A percentile compares a stretch with the other conserved stretches of the same genome.
Conservation (phyloP, 345 rosid genomes). For the Salix purpurea region DNA sequence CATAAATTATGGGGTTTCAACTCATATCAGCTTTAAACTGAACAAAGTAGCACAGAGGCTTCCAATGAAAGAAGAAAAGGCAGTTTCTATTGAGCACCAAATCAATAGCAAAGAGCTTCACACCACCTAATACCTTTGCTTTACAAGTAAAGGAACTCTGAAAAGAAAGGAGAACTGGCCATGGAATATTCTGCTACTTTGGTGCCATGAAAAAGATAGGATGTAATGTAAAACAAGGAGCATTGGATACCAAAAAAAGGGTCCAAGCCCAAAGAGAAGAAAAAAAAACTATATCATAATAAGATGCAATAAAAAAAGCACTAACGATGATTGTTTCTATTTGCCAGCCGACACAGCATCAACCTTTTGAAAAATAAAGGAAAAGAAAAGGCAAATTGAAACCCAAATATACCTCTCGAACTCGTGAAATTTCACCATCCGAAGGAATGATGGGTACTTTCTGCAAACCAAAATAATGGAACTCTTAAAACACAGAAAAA, state of each 20-base stretch:
- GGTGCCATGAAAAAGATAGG: background rate
- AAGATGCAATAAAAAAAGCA: background rate
- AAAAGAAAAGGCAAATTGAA: background rate
- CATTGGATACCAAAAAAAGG: background rate
- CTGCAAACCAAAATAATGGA: slow-evolving; percentile 42
- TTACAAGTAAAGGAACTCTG: background rate
- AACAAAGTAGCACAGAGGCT: background rate
- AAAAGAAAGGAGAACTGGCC: background rate
- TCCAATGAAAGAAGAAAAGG: background rate
- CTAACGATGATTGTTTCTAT: background rate
- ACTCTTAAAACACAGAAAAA: background rate
- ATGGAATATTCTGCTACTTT: background rate
- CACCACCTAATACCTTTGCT: background rate
- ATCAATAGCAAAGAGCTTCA: too few species aligned
- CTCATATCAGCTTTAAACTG: background rate
- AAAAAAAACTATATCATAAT: background rate
- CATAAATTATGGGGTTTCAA: background rate
- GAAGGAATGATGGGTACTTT: slow-evolving; percentile 67
- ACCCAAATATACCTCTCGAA: slow-evolving; percentile 54
- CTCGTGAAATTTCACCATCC: slow-evolving; percentile 71
- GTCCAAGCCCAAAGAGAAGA: background rate
- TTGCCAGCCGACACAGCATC: background rate
- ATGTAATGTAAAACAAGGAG: background rate
- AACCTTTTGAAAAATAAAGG: background rate
- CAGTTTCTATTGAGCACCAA: background rate